phyloP scores from a whole-genome alignment of 768 basidiomycete genomes.

The Suillus subaureus region DNA sequence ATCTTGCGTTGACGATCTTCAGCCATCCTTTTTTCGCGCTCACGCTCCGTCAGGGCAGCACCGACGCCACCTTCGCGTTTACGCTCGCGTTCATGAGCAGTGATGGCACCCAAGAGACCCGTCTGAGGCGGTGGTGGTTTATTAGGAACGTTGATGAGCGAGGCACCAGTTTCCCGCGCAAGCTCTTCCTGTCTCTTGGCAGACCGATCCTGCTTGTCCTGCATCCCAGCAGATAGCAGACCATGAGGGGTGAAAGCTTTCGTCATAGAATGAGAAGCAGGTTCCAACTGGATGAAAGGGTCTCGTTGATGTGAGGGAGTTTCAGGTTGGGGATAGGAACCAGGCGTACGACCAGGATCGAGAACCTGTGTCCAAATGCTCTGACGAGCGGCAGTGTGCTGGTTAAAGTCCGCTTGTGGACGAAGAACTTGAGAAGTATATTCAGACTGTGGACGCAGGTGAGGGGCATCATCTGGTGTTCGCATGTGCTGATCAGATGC shows the following conservation, averaged over 20 bases:
- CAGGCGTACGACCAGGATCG: conserved; percentile 61
- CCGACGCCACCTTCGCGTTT: conserved; percentile 96
- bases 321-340: conserved; percentile 40
- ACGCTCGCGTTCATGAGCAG: conserved; percentile 91
- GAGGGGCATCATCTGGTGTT: conserved; percentile 59
- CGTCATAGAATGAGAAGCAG: conserved; percentile 72
- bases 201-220: conserved; percentile 94
- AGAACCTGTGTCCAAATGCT: conserved; percentile 90
- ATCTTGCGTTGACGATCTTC: conserved; percentile 93
- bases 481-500: conserved; percentile 58
- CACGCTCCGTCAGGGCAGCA: conserved; percentile 91
- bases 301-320: conserved; percentile 39
- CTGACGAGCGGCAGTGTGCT: conserved; percentile 59
- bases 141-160: conserved; percentile 92
- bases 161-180: conserved; percentile 88
- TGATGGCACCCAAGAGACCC: conserved; percentile 94
- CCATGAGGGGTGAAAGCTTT: conserved; percentile 97
- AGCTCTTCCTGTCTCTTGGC: conserved; percentile 94
- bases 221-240: conserved; percentile 89
- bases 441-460: conserved; percentile 52
- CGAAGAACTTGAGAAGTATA: conserved; percentile 58
- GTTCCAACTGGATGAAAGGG: conserved; percentile 78
- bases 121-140: conserved; percentile 95
- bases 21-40: conserved; percentile 87
- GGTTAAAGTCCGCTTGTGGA: conserved; percentile 56